Base-by-base conservation (phyloP, 1,284 basidiomycete genomes). In the Quambalaria eucalypti region DNA sequence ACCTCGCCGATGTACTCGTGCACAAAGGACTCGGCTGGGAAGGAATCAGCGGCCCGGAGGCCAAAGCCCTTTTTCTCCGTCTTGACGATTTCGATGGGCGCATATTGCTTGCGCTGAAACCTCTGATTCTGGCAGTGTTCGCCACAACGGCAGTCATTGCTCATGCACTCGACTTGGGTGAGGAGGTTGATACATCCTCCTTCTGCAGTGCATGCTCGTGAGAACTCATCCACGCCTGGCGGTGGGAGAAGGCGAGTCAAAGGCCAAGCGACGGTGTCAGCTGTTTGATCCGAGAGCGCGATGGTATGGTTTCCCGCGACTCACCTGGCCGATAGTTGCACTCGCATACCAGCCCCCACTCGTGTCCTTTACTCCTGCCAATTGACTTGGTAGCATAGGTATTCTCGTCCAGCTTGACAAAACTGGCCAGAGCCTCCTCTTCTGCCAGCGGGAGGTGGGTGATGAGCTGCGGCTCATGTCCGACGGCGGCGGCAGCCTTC, bases 1-100 rank as follows among this genome's bases (percentile, higher is more conserved):
- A 99, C 90, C 67, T 99, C 95, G 42, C 95, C 95, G 26, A 98
- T 85, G 75, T 99, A 98, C 78, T 99, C 93, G 77, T 96, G 97
- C 56, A 99, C 87, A 77, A 99, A 92, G 0, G 83, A 73, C 71
- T 97, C 92, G 64, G 82, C 85, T 39, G 79, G 77, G 50, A 98
- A 78, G 73, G 87, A 81, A 25, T 77, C 76, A 52, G 81, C 84
- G 14, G 90, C 87, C 51, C 95, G 82, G 21, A 99, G 79, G 38
- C 93, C 93, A 78, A 84, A 97, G 0, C 93, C 93, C 77, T 98
- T 99, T 82, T 87, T 88, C 74, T 93, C 88, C 3, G 93, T 98
- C 77, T 85, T 79, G 2, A 98, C 89, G 52, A 99, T 87, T 59
- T 95, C 85, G 59, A 98, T 87, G 40, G 82, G 77, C 5, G 89